Evolutionary conservation across 768 basidiomycete genomes (phyloP).

Genomic region (Cystobasidiopsis lactophilus): DNA sequence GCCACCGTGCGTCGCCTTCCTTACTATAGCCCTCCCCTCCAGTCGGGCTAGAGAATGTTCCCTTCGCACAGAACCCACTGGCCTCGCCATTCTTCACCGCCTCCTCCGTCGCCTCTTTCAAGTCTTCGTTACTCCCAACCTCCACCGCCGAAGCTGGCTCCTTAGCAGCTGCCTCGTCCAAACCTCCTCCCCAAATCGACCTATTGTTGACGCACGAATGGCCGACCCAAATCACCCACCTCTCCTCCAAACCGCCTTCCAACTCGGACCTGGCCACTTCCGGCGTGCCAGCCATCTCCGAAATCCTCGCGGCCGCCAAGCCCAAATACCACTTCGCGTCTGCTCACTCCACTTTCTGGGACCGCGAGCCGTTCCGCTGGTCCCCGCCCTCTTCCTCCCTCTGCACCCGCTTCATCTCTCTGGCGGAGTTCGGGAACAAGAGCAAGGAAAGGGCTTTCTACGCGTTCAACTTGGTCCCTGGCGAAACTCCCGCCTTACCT

Average conservation of each 20-base stretch:
- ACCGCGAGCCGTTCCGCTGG: constrained; percentile 80
- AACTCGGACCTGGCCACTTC: constrained; percentile 43
- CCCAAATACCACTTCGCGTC: constrained; percentile 74
- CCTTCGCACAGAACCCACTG: constrained; percentile 11
- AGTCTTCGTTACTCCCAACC: constrained; percentile 29
- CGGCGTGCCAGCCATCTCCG: constrained; percentile 18
- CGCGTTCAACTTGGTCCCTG: constrained; percentile 64
- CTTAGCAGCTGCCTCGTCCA: constrained; percentile 28
- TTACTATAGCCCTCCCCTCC: constrained; percentile 31
- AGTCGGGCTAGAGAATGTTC: constrained; percentile 25
- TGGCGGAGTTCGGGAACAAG: constrained; percentile 59
- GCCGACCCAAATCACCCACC: constrained; percentile 42
- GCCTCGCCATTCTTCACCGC: constrained; percentile 7
- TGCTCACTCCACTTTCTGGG: constrained; percentile 66
- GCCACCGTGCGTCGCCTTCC: constrained; percentile 30
- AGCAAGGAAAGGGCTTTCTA: constrained; percentile 90
- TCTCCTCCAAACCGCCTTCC: constrained; percentile 39
- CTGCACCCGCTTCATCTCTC: constrained; percentile 49
- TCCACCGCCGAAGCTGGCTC: constrained; percentile 44
- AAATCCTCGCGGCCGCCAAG: constrained; percentile 30
- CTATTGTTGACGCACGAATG: constrained; percentile 60
- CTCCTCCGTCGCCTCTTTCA: constrained; percentile 12
- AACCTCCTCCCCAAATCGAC: constrained; percentile 47
- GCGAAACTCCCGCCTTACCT: constrained; percentile 29
- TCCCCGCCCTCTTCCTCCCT: constrained; percentile 19